Base-by-base conservation (phyloP, 2,329 filamentous ascomycete species). In the Thelonectria olida region DNA sequence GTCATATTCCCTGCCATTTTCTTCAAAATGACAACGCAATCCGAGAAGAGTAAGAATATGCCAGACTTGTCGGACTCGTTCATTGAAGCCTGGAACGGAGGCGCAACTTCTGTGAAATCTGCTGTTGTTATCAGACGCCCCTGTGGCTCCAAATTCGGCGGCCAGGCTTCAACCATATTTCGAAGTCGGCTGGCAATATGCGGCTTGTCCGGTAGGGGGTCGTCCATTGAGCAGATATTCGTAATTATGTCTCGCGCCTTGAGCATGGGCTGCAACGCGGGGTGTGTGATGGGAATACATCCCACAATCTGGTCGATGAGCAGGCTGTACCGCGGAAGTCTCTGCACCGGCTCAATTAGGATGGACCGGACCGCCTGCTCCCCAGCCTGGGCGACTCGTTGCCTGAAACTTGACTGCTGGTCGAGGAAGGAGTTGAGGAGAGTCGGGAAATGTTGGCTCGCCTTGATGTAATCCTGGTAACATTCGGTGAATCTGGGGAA, bases 241-340 rank as follows among this genome's bases (percentile, higher is more conserved):
- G 94, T 93, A 67, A 99, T 93, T 54, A 97, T 92, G 75, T 98
- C 96, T 67, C 95, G 87, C 1, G 96, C 94, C 74, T 93, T 94
- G 41, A 97, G 85, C 79, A 99, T 90, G 3, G 86, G 84, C 67
- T 91, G 90, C 54, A 97, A 84, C 1, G 94, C 94, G 3, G 93
- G 92, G 74, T 98, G 94, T 8, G 91, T 89, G 51, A 94, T 87
- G 5, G 95, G 94, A 17, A 98, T 85, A 62, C 91, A 93, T 67
- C 90, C 89, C 48, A 96, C 87, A 73, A 99, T 97, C 72, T 96
- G 94, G 79, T 99, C 96, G 70, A 99, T 98, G 73, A 98, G 90
- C 34, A 99, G 83, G 72, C 93, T 97, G 79, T 99, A 99, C 23
- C 96, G 90, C 23, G 96, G 96, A 53, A 99, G 84, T 53, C 96